Evolutionary conservation across 2,329 filamentous ascomycete species (phyloP).

Genomic region (Verticillium nubilum): DNA sequence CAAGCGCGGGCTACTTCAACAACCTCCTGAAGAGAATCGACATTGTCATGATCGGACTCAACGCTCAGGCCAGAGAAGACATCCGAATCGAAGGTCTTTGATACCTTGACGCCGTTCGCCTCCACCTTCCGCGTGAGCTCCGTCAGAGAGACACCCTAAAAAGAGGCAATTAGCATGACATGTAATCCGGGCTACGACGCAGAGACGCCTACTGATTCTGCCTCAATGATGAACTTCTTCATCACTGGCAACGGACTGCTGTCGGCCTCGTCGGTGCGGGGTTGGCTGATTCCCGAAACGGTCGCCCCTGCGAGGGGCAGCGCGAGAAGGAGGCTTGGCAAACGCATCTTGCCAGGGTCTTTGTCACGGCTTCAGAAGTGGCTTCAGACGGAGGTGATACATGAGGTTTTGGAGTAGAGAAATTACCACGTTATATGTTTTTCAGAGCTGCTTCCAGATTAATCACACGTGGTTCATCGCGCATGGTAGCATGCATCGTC

Average conservation of each 20-base stretch:
- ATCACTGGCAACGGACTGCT: neutral
- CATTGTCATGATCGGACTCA: constrained; percentile 23
- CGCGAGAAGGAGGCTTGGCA: neutral
- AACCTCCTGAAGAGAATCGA: constrained; percentile 21
- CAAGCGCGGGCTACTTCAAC: constrained; percentile 15
- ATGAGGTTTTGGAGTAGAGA: too few relatives aligned
- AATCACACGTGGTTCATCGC: neutral
- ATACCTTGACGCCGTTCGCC: constrained; percentile 8
- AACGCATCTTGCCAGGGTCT: neutral
- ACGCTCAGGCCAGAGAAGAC: constrained; percentile 27
- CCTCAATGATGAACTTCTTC: constrained; percentile 15
- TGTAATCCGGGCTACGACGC: rapidly evolving
- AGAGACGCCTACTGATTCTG: constrained; percentile 6
- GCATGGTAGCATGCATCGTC: neutral
- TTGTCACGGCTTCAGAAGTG: too few relatives aligned
- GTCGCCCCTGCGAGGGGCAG: neutral
- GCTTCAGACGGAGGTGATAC: too few relatives aligned
- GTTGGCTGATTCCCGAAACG: neutral
- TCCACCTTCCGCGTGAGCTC: constrained; percentile 9
- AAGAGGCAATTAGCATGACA: neutral
- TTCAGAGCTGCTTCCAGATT: too few relatives aligned
- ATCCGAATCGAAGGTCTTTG: constrained; percentile 16
- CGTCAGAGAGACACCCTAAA: constrained; percentile 8
- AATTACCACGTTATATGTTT: too few relatives aligned
- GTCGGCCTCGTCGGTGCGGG: neutral